Evolutionary conservation across 352 stramenopile genomes (phyloP).

Genomic region (Pythium phragmiticola): DNA sequence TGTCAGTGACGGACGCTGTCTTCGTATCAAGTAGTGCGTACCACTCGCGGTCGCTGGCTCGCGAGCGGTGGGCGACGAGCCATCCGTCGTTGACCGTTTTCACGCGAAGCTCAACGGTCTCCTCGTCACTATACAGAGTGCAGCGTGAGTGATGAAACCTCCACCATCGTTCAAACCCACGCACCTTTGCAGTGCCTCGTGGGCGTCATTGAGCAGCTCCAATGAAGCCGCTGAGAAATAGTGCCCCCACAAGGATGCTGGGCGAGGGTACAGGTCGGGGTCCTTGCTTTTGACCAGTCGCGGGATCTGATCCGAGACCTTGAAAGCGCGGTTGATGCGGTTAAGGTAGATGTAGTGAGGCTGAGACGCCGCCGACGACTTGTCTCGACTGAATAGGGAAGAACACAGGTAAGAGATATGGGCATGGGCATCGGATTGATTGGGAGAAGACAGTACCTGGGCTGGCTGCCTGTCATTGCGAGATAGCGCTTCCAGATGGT

Average conservation of each 20-base stretch:
- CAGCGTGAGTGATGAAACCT: not conserved
- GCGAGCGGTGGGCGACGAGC: conserved; percentile 51
- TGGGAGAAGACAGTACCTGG: conserved; percentile 5
- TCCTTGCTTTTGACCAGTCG: conserved; percentile 54
- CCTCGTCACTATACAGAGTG: conserved; percentile 8
- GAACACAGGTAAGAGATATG: not conserved
- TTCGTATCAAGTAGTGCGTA: conserved; percentile 68
- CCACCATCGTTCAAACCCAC: not conserved
- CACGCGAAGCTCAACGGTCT: conserved; percentile 50
- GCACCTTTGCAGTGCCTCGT: conserved; percentile 39
- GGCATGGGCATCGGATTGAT: not conserved
- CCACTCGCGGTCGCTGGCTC: conserved; percentile 45
- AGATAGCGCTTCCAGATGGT: conserved; percentile 14
- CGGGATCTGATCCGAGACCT: conserved; percentile 42
- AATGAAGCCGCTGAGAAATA: conserved; percentile 47
- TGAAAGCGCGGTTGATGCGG: conserved; percentile 52
- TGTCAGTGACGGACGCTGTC: conserved; percentile 49
- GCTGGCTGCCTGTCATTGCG: conserved; percentile 8
- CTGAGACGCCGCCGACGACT: conserved; percentile 8
- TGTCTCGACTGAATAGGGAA: conserved; percentile 5
- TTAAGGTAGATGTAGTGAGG: conserved; percentile 60
- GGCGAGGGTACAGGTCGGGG: conserved; percentile 45
- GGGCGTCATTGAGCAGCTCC: conserved; percentile 40
- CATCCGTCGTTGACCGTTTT: conserved; percentile 58
- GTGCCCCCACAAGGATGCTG: conserved; percentile 38